Base-by-base conservation (phyloP, 768 basidiomycete species). In the Pleurotus cornucopiae region DNA sequence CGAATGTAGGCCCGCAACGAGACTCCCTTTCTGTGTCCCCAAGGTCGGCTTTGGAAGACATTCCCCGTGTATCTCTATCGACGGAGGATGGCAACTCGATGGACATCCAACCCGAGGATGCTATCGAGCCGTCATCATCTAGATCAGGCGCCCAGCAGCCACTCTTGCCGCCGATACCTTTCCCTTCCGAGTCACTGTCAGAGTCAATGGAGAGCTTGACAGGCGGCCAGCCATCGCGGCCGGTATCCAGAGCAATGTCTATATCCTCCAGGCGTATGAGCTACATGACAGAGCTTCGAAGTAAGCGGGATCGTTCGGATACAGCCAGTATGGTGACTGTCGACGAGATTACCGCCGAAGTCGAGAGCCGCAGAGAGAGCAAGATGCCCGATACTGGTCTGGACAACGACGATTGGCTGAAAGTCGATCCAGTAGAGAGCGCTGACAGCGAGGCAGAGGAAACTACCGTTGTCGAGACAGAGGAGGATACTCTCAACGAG, bases 271-370 rank as follows among this genome's bases (percentile, higher is more conserved):
- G 81, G 61, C 84, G 91, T 4, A 79, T 86, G 75, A 93, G 91
- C 65, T 88, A 84, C 67, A 87, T 90, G 74, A 88, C 86, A 1
- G 91, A 93, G 64, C 68, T 92, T 55, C 77, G 90, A 58, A 89
- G 84, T 68, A 90, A 85, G 67, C 84, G 89, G 18, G 93, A 97
- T 63, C 77, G 81, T 39, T 90, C 89, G 0, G 94, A 96, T 64
- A 92, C 93, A 6, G 92, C 91, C 3, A 94, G 91, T 62, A 72
- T 98, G 63, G 80, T 98, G 70, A 99, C 96, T 0, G 91, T 99
- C 20, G 96, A 99, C 65, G 94, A 99, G 71, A 97, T 99, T 64
- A 98, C 97, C 0, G 94, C 93, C 7, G 90, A 96, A 64, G 90
- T 99, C 6, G 96, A 84, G 64, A 91, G 85, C 63, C 76, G 83